Evolutionary conservation across 2,329 filamentous ascomycete species (phyloP), one percentile per base, ranked within the genome.

Genomic region (Penicillium aurantiogriseum): DNA sequence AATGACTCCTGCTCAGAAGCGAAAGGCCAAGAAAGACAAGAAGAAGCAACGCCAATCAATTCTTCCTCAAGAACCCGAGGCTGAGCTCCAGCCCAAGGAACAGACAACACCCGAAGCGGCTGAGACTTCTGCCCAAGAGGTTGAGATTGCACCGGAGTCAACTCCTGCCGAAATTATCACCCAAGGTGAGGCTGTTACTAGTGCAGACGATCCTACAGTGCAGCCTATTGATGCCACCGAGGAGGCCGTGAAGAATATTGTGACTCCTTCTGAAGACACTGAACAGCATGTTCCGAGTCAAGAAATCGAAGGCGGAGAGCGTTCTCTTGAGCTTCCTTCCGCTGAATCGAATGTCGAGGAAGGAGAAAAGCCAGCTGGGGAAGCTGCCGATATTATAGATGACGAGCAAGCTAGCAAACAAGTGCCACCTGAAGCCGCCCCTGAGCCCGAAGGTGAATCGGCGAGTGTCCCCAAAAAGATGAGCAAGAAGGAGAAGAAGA

Each of bases 401-500:
- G 36, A 19, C 11, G 29, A 57, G 42, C 21, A 42, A 19, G 2
- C 35, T 27, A 19, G 25, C 13, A 46, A 51, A 7, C 38, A 50
- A 51, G 10, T 4, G n/a, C 11, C 13, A 6, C 21, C 44, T 35
- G 56, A 63, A 23, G 11, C 55, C 8, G 19, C 49, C 6, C 21
- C 43, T 9, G 48, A 59, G n/a, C 44, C 54, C 4, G 52, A 52
- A 35, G 50, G 44, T 2, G 52, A 63, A 27, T 36, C 15, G 29
- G 49, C 61, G 4, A 39, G 36, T 5, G 36, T 56, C 3, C 56
- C 61, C 6, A 69, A 65, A 31, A 68, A 71, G 55, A 62, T 68
- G 62, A 69, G 61, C 49, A 71, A 66, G 56, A 67, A 65, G 45
- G 64, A 69, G 27, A 67, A 68, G 42, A 71, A 68, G 56, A 33